Evolutionary conservation across 1,284 basidiomycete species (phyloP), one percentile per base, ranked within the genome.

Genomic region (Sanghuangporus baumii): DNA sequence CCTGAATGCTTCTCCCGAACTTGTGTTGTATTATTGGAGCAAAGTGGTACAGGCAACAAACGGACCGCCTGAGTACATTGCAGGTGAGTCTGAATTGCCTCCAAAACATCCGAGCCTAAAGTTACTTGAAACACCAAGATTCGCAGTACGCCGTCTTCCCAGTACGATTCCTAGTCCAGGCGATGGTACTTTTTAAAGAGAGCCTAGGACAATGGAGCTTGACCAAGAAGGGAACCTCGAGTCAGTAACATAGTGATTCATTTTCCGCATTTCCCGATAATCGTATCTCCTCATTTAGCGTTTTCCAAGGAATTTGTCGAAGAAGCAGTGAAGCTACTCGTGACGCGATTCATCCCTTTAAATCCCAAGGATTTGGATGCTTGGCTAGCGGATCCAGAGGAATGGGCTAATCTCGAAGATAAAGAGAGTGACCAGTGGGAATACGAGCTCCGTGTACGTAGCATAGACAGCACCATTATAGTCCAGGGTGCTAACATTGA

Each of bases 361-460:
- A 91, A 89, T 60, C 81, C 88, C 0, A 75, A 80, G 4, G 93
- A 96, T 72, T 79, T 96, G 4, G 85, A 93, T 66, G 81, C 78
- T 2, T 91, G 94, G 87, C 82, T 88, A 75, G 80, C 82, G 31
- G 91, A 94, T 73, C 92, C 93, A 0, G 94, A 96, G 75, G 91
- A 94, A 70, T 96, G 93, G 92, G 83, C 94, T 4, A 89, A 93
- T 64, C 72, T 83, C 1, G 92, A 95, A 74, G 89, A 91, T 65
- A 89, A 88, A 66, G 94, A 93, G 67, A 89, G 88, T 64, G 92
- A 93, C 36, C 83, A 88, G 64, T 96, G 94, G 94, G 87, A 93
- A 64, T 96, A 84, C 69, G 91, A 94, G 69, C 85, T 95, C 63
- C 80, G 94, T 62, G 93, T 94, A 69, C 59, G 87, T 74, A 55